Percentiles rank a stretch among this genome's conserved stretches.
phyloP scores from a whole-genome alignment of 805 yeast genomes.

The Lachancea sp. region DNA sequence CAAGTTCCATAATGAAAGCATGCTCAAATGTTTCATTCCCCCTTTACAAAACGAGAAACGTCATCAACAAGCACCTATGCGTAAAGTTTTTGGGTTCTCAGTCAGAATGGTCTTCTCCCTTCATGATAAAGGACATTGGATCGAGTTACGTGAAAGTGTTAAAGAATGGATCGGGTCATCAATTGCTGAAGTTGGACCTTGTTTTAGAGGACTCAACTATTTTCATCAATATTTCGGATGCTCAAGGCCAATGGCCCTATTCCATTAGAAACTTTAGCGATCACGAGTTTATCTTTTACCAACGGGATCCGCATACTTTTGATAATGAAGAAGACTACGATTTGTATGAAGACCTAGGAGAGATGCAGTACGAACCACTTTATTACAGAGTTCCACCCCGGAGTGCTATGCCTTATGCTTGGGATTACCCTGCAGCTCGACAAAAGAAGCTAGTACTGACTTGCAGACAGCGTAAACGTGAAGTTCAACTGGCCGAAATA shows the following conservation, averaged over 20 bases:
- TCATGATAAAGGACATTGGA: slow-evolving; percentile 78
- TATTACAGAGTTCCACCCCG: slow-evolving; percentile 77
- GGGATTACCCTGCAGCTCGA: slow-evolving; percentile 92
- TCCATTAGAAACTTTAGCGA: slow-evolving; percentile 87
- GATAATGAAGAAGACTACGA: slow-evolving; percentile 35
- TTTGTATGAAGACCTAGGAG: slow-evolving; percentile 50
- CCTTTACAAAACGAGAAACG: slow-evolving; percentile 51
- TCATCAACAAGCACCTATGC: slow-evolving; percentile 52
- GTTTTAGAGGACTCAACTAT: slow-evolving; percentile 76
- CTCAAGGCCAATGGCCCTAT: slow-evolving; percentile 83
- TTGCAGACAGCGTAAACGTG: slow-evolving; percentile 66
- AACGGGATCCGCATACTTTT: slow-evolving; percentile 59
- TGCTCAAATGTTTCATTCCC: slow-evolving; percentile 47
- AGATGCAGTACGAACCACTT: slow-evolving; percentile 64
- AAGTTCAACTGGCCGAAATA: slow-evolving; percentile 83
- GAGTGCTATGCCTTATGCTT: slow-evolving; percentile 96
- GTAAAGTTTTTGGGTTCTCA: slow-evolving; percentile 51
- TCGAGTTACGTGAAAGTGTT: slow-evolving; percentile 65
- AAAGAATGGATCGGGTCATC: slow-evolving; percentile 59
- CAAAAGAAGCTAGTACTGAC: slow-evolving; percentile 73
- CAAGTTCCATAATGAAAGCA: slow-evolving; percentile 44
- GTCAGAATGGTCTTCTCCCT: slow-evolving; percentile 81
- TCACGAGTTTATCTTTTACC: slow-evolving; percentile 79
- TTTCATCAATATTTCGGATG: slow-evolving; percentile 66
- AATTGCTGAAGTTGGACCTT: slow-evolving; percentile 64